Percentiles rank a stretch among this genome's conserved stretches.
Conservation (phyloP, 306 rosid species). For the Calophaca sinica region DNA sequence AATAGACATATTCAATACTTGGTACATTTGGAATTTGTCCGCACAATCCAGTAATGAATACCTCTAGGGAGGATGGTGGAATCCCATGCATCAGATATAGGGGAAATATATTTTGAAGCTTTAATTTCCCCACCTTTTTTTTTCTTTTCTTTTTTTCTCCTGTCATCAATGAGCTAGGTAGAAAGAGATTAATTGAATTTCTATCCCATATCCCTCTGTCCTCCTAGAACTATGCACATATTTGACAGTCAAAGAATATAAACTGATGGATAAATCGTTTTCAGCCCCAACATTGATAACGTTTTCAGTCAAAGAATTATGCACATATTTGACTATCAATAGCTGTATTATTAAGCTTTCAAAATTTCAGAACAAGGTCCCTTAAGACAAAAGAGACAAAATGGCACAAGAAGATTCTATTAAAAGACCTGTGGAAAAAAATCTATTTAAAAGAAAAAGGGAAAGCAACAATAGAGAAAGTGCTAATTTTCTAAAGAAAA, state of each 20-base stretch:
- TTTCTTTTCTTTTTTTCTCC: not conserved
- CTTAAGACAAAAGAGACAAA: not conserved
- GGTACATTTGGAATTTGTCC: slow-evolving; percentile 23
- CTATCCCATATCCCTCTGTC: not conserved
- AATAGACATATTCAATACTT: not conserved
- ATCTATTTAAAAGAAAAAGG: not conserved
- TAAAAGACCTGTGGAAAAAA: no score
- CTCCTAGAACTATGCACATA: slow-evolving; percentile 28
- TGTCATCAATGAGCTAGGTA: slow-evolving; percentile 1
- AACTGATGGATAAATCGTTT: not conserved
- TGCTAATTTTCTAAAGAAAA: slow-evolving; percentile 5
- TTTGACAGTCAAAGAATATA: slow-evolving; percentile 2
- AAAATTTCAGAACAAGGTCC: slow-evolving; percentile 5
- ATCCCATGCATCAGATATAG: not conserved
- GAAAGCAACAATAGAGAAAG: not conserved
- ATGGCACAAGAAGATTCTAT: not conserved
- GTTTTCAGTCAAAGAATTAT: no score
- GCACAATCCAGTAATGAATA: slow-evolving; percentile 7
- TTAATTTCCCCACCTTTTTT: not conserved
- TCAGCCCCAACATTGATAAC: not conserved
- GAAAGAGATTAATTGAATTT: slow-evolving; percentile 3
- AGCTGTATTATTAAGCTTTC: not conserved
- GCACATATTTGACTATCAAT: not conserved
- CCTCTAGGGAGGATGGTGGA: not conserved
- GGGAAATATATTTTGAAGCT: not conserved